A percentile compares a stretch with the other conserved stretches of the same genome.
phyloP scores from a whole-genome alignment of 148 eudicot genomes.

The Cornus controversa region DNA sequence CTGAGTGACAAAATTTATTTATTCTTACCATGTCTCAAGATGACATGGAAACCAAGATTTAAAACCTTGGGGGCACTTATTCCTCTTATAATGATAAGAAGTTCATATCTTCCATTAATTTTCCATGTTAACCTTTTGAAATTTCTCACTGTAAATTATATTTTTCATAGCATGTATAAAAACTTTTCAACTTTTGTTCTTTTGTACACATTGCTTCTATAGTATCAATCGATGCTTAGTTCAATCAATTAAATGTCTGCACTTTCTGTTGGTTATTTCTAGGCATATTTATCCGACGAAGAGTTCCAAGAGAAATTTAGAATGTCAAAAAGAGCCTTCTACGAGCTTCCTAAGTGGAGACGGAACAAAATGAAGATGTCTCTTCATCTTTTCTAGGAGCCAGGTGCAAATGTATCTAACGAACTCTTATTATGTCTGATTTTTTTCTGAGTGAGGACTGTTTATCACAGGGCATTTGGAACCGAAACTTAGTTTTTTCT shows the following conservation, averaged over 20 bases:
- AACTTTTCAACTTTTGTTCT: neutral
- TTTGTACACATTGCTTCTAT: neutral
- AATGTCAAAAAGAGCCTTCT: constrained; percentile 34
- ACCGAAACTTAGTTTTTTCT: neutral
- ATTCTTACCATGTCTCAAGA: neutral
- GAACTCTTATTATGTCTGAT: neutral
- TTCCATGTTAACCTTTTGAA: neutral
- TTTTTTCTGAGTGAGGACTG: neutral
- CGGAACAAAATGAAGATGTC: constrained; percentile 39
- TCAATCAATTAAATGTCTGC: neutral
- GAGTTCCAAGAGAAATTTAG: constrained; percentile 40
- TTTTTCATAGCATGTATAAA: neutral
- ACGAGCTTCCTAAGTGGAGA: constrained; percentile 42
- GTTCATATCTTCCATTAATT: neutral
- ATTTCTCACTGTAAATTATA: neutral
- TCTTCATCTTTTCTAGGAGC: constrained; percentile 29
- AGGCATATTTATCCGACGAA: constrained; percentile 39
- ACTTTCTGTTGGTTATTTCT: constrained; percentile 2
- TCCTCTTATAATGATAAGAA: neutral
- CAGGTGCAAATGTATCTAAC: neutral
- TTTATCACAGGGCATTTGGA: neutral
- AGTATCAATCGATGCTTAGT: neutral
- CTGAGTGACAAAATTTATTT: too few species aligned
- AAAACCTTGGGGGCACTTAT: neutral
- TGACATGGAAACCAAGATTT: neutral